phyloP scores from a whole-genome alignment of 768 basidiomycete genomes.

The Mycena sanguinolenta region DNA sequence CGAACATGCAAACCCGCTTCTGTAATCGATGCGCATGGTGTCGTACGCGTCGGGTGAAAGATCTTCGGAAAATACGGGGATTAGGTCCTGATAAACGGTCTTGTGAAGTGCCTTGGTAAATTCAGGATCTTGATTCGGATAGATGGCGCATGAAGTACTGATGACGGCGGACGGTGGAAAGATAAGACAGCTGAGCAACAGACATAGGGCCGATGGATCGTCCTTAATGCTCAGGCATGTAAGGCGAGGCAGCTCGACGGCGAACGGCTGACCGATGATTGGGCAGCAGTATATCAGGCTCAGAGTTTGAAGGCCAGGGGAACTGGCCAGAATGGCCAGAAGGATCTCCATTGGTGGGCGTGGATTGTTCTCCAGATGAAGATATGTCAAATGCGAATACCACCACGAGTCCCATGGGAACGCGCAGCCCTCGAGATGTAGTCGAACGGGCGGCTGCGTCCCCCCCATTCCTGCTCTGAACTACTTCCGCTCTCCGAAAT shows the following conservation, averaged over 20 bases:
- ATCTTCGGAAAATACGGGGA: slow-evolving; percentile 23
- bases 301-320: slow-evolving; percentile 27
- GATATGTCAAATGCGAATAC: slow-evolving; percentile 30
- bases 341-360: slow-evolving; percentile 29
- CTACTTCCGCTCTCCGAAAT: slow-evolving; percentile 17
- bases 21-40: slow-evolving; percentile 19
- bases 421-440: slow-evolving; percentile 32
- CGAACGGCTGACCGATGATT: slow-evolving; percentile 5
- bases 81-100: slow-evolving; percentile 13
- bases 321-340: slow-evolving; percentile 21
- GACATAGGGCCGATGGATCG: slow-evolving; percentile 14
- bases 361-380: slow-evolving; percentile 31
- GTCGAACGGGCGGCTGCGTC: background rate
- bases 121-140: background rate
- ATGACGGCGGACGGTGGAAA: slow-evolving; percentile 23
- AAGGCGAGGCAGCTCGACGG: slow-evolving; percentile 27
- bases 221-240: slow-evolving; percentile 11
- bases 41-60: slow-evolving; percentile 6
- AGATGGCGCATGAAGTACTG: background rate
- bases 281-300: slow-evolving; percentile 17
- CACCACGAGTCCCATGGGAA: slow-evolving; percentile 37
- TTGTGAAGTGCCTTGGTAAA: background rate
- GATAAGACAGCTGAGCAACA: slow-evolving; percentile 15
- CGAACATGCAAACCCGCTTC: background rate
- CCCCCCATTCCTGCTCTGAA: slow-evolving; percentile 8